phyloP scores from a whole-genome alignment of 2,329 filamentous ascomycete genomes.

The Hypoxylon sp. region DNA sequence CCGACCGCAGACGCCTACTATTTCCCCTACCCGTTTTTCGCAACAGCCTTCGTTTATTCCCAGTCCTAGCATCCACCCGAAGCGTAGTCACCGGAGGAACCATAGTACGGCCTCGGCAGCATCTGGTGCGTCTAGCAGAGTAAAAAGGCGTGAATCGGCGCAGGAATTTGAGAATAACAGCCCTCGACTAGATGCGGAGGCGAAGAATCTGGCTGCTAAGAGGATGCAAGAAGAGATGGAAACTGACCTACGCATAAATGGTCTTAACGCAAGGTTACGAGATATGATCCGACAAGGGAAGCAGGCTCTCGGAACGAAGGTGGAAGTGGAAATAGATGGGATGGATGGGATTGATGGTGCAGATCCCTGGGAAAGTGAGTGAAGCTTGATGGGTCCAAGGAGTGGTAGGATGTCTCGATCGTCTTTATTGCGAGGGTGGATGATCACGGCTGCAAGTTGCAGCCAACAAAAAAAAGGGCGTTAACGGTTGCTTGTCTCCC shows the following conservation, averaged over 20 bases:
- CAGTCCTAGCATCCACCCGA: constrained; percentile 49
- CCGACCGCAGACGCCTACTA: constrained; percentile 50
- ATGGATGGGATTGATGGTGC: constrained; percentile 7
- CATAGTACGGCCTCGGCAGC: constrained; percentile 63
- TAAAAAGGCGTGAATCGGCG: constrained; percentile 43
- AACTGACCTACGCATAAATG: constrained; percentile 82
- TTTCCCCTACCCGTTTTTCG: constrained; percentile 42
- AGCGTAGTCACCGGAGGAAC: constrained; percentile 60
- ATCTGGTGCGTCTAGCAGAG: constrained; percentile 51
- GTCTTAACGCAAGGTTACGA: constrained; percentile 83
- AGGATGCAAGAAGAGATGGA: constrained; percentile 81
- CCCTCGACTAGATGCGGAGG: constrained; percentile 73
- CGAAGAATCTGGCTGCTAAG: constrained; percentile 79
- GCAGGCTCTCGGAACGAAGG: constrained; percentile 83
- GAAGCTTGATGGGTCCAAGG: too few species aligned
- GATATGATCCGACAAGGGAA: constrained; percentile 92
- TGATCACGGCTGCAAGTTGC: constrained; percentile 1
- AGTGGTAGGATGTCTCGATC: not conserved
- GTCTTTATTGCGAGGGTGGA: constrained; percentile 4
- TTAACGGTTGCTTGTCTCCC: constrained; percentile 15
- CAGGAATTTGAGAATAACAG: constrained; percentile 57
- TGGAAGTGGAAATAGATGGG: constrained; percentile 71
- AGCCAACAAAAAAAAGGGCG: constrained; percentile 14
- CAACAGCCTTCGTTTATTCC: constrained; percentile 51
- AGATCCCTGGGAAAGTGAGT: too few species aligned